These are phyloP conservation scores for Giardia duodenalis DNA, from an alignment of 208 protist species.

Conservation along the genomic window DNA sequence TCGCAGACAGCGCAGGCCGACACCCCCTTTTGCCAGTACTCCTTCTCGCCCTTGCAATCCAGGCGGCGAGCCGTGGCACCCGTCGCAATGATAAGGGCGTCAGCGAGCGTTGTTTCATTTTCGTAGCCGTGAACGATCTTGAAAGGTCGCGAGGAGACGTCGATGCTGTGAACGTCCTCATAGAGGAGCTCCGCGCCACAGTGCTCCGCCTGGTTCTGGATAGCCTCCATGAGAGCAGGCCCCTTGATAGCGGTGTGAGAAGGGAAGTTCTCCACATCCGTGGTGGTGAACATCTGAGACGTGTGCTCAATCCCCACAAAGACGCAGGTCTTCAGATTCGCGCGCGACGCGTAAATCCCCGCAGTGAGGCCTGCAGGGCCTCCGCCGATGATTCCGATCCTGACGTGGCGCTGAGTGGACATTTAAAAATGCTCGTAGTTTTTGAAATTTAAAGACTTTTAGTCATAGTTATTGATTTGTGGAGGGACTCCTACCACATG, in stretches of 20 bases:
- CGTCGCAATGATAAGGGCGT: constrained; percentile 33
- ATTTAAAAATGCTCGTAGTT: too few species aligned
- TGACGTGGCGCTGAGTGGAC: too few species aligned
- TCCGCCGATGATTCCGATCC: constrained; percentile 31
- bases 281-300: constrained; percentile 28
- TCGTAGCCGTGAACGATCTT: constrained; percentile 29
- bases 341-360: constrained; percentile 26
- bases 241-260: background rate
- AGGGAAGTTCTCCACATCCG: constrained; percentile 31
- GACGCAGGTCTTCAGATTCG: background rate
- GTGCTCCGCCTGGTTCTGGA: constrained; percentile 11
- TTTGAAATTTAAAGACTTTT: too few species aligned
- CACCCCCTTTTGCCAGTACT: constrained; percentile 31
- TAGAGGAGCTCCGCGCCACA: constrained; percentile 24
- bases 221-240: constrained; percentile 12
- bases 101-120: background rate
- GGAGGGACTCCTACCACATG: too few species aligned
- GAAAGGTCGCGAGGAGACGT: constrained; percentile 18
- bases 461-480: too few species aligned
- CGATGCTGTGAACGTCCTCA: constrained; percentile 16
- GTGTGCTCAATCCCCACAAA: constrained; percentile 29
- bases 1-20: constrained; percentile 29
- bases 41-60: background rate
- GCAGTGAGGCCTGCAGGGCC: constrained; percentile 32
- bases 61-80: constrained; percentile 14